Base-by-base conservation (phyloP, 345 rosid genomes). In the Balakata baccata region DNA sequence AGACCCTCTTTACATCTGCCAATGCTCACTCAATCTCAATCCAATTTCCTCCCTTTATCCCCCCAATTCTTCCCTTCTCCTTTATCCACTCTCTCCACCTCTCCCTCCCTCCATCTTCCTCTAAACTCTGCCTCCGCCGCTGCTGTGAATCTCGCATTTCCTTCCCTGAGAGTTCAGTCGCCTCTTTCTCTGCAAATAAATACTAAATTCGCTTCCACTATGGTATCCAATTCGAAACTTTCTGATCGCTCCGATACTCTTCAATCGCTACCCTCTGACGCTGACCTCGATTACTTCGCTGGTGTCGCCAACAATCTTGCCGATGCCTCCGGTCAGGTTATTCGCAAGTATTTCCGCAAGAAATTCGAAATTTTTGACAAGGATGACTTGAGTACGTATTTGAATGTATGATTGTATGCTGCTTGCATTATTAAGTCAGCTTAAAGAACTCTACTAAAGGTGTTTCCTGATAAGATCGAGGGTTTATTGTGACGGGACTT, bases 241-340 rank as follows among this genome's bases (percentile, higher is more conserved):
- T 66, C 84, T 23, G 70, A 64, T 29, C 3, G 63, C 43, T 61
- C 54, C 72, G 75, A 70, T 11, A 45, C 69, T 7, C 29, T 46
- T 23, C 53, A 65, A 14, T 25, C 66, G 45, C 64, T 68, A 12
- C 46, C 76, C 69, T 59, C 71, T 63, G 78, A 71, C 12, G 43
- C 78, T 13, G 84, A 87, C 9, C 78, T 94, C 70, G 87, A 86
- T 74, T 79, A 65, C 62, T 86, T 92, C 73, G 86, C 81, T 5
- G 81, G 66, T 0, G 92, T 90, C 54, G 95, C 85, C 18, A 86
- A 86, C 78, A 71, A 50, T n/a, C 81, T 90, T 2, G 98, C 97
- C n/a, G 93, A 94, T 68, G 97, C 98, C 34, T 88, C 97, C 37
- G 97, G 97, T 8, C 89, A 85, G 52, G 97, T 92, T 47, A 94